Percentiles rank a stretch among this genome's conserved stretches.
These are phyloP conservation scores for Escallonia herrerae DNA, from an alignment of 129 eudicot species.

Conservation along the genomic window DNA sequence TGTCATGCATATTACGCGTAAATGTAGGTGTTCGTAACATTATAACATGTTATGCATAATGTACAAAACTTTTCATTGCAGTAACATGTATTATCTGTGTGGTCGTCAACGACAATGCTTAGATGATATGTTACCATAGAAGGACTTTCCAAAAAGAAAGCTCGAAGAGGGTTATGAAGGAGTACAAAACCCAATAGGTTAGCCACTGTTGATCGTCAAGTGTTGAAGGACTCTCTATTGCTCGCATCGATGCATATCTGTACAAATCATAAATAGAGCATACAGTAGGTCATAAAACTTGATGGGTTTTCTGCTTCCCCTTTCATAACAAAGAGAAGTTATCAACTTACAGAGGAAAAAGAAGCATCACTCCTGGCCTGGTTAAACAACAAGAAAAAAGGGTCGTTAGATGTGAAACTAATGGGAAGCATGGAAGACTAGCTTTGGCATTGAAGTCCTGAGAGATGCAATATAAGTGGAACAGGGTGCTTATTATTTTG, in stretches of 20 bases:
- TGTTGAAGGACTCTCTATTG: constrained; percentile 82
- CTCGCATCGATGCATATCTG: constrained; percentile 89
- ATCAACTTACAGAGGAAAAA: constrained; percentile 81
- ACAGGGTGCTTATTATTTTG: background rate
- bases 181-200: constrained; percentile 91
- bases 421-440: background rate
- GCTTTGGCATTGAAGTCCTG: background rate
- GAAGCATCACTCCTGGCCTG: constrained; percentile 94
- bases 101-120: too few relatives aligned
- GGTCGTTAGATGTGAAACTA: background rate
- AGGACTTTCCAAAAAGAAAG: constrained; percentile 91
- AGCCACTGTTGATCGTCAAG: constrained; percentile 98
- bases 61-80: too few relatives aligned
- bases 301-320: background rate
- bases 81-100: too few relatives aligned
- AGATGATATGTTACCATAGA: constrained; percentile 52
- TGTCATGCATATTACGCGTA: too few relatives aligned
- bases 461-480: background rate
- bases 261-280: background rate
- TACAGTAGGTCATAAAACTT: background rate
- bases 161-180: constrained; percentile 80
- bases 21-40: background rate
- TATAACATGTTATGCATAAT: background rate
- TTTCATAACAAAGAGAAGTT: too few relatives aligned
- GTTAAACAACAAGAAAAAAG: constrained; percentile 3